phyloP scores from a whole-genome alignment of 768 basidiomycete species.

The Lentinus tigrinus region DNA sequence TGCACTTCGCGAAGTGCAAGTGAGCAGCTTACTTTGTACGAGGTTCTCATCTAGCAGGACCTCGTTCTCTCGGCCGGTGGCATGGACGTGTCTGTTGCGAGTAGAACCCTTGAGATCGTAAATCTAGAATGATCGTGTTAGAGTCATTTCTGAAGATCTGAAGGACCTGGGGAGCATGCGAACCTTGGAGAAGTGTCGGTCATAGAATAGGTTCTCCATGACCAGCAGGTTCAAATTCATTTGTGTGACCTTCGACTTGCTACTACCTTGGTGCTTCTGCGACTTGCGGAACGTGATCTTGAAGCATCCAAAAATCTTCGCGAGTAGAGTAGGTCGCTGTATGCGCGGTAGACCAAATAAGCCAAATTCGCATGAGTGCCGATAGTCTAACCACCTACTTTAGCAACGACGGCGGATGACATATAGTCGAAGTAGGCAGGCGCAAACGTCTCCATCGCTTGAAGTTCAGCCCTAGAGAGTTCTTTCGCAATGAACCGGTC shows the following conservation, averaged over 20 bases:
- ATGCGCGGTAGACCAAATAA: slow-evolving; percentile 1
- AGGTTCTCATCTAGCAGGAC: slow-evolving; percentile 97
- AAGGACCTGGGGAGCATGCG: background rate
- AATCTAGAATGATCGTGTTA: slow-evolving; percentile 49
- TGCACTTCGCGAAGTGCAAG: background rate
- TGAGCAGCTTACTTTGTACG: slow-evolving; percentile 62
- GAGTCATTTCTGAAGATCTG: background rate
- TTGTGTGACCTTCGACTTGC: slow-evolving; percentile 76
- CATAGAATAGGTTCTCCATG: slow-evolving; percentile 98
- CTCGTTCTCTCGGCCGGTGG: slow-evolving; percentile 88
- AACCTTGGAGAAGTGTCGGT: slow-evolving; percentile 85
- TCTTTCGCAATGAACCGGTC: slow-evolving; percentile 99
- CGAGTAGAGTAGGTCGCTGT: slow-evolving; percentile 89
- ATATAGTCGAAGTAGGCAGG: slow-evolving; percentile 98
- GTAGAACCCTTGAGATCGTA: slow-evolving; percentile 98
- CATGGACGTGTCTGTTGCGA: slow-evolving; percentile 88
- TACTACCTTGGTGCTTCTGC: slow-evolving; percentile 61
- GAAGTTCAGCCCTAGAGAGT: slow-evolving; percentile 84
- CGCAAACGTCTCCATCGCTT: slow-evolving; percentile 95
- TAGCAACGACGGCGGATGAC: slow-evolving; percentile 85
- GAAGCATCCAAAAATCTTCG: slow-evolving; percentile 96
- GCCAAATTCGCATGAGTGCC: background rate
- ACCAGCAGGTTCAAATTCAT: slow-evolving; percentile 99
- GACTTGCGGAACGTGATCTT: slow-evolving; percentile 88
- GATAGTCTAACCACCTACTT: slow-evolving; percentile 47